Conservation (phyloP, 495 filamentous ascomycete species). For the Clohesyomyces aquaticus region DNA sequence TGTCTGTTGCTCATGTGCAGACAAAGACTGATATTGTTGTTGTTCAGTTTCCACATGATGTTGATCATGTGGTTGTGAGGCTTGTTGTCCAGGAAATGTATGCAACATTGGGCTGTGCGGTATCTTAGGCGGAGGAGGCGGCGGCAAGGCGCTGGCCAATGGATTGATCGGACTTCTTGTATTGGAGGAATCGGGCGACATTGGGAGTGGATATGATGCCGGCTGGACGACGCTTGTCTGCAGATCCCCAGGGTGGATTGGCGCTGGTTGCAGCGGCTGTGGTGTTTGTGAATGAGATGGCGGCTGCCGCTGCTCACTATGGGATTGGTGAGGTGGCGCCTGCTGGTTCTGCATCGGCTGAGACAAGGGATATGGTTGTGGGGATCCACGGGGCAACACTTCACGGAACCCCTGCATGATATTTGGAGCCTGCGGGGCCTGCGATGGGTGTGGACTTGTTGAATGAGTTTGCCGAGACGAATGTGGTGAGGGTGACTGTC, state of each 20-base stretch:
- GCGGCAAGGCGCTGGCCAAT: conserved; percentile 16
- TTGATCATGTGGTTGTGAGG: neutral
- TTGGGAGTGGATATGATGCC: conserved; percentile 34
- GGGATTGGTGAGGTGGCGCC: neutral
- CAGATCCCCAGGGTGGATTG: conserved; percentile 24
- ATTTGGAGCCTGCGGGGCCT: conserved; percentile 7
- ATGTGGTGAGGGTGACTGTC: conserved; percentile 29
- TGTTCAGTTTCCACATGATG: conserved; percentile 4
- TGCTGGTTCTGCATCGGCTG: conserved; percentile 4
- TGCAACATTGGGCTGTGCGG: conserved; percentile 28
- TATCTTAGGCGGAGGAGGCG: conserved; percentile 34
- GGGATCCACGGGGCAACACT: conserved; percentile 31
- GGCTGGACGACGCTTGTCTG: conserved; percentile 4
- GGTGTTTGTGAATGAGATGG: conserved; percentile 18
- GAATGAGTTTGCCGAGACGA: conserved; percentile 24
- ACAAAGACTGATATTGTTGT: conserved; percentile 17
- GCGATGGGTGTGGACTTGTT: conserved; percentile 24
- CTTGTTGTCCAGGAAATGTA: neutral
- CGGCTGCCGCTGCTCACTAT: conserved; percentile 4
- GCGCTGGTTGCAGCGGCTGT: conserved; percentile 28
- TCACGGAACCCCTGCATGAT: conserved; percentile 30
- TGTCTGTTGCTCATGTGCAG: conserved; percentile 6
- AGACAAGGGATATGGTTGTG: conserved; percentile 31
- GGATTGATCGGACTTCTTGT: conserved; percentile 30
- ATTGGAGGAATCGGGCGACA: conserved; percentile 21